Evolutionary conservation across 2,329 filamentous ascomycete species (phyloP).

Genomic region (Penicillium concentricum): DNA sequence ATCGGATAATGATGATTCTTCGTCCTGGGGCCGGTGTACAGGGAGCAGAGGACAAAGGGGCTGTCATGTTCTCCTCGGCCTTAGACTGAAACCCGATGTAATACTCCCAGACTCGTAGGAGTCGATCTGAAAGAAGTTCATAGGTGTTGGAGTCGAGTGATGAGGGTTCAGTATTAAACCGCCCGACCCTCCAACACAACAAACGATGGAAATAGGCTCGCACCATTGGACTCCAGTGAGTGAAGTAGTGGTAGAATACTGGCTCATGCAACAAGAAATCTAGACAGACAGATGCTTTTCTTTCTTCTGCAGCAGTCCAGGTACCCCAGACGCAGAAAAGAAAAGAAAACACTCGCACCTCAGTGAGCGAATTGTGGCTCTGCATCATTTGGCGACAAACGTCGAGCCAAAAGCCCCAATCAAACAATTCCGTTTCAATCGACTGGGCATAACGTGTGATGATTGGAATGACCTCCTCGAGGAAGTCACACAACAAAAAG

Average conservation of each 20-base stretch:
- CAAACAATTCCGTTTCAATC: constrained; percentile 41
- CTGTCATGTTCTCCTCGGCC: constrained; percentile 57
- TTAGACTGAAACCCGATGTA: constrained; percentile 72
- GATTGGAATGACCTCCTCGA: constrained; percentile 75
- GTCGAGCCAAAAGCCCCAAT: constrained; percentile 80
- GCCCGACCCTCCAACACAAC: constrained; percentile 82
- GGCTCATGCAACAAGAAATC: constrained; percentile 73
- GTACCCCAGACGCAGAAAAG: constrained; percentile 78
- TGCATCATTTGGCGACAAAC: constrained; percentile 76
- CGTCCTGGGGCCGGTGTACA: constrained; percentile 82
- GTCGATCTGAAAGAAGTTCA: constrained; percentile 62
- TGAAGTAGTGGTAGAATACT: constrained; percentile 79
- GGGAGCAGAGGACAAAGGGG: constrained; percentile 72
- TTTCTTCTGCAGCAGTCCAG: constrained; percentile 61
- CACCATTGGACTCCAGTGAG: constrained; percentile 95
- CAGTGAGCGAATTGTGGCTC: constrained; percentile 85
- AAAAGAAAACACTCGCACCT: constrained; percentile 80
- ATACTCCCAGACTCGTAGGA: constrained; percentile 74
- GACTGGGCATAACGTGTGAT: constrained; percentile 60
- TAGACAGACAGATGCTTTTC: constrained; percentile 69
- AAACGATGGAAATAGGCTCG: constrained; percentile 89
- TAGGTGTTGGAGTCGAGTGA: constrained; percentile 70
- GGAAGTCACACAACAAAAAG: constrained; percentile 86
- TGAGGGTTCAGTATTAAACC: constrained; percentile 67
- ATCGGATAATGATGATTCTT: constrained; percentile 83